These are phyloP conservation scores for Didymellaceae sp. DNA, from an alignment of 2,329 filamentous ascomycete species.

Conservation along the genomic window DNA sequence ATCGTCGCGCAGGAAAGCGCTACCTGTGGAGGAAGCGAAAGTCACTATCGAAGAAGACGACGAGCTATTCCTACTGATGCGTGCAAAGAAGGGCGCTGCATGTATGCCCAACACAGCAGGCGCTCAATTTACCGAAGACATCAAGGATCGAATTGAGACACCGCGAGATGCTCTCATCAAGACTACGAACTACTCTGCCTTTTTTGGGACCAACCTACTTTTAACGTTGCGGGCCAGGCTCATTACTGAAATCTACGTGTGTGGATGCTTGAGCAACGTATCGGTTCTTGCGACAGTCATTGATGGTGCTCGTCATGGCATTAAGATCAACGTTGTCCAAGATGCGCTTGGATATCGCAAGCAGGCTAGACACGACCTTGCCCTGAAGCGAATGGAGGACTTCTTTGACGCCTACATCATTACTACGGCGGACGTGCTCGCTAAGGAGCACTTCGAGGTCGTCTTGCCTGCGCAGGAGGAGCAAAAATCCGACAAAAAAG, in stretches of 20 bases:
- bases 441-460: slow-evolving; percentile 29
- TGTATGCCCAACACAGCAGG: slow-evolving; percentile 54
- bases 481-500: not conserved
- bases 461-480: slow-evolving; percentile 16
- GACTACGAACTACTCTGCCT: slow-evolving; percentile 89
- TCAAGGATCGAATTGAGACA: slow-evolving; percentile 58
- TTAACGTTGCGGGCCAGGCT: slow-evolving; percentile 81
- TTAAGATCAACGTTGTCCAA: slow-evolving; percentile 83
- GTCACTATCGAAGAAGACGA: slow-evolving; percentile 50
- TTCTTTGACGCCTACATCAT: slow-evolving; percentile 75
- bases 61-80: slow-evolving; percentile 54
- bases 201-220: slow-evolving; percentile 75
- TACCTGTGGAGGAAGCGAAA: slow-evolving; percentile 36
- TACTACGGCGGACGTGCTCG: slow-evolving; percentile 65
- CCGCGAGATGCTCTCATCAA: slow-evolving; percentile 61
- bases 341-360: slow-evolving; percentile 86
- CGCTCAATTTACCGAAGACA: slow-evolving; percentile 57
- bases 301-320: slow-evolving; percentile 86
- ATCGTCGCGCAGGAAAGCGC: slow-evolving; percentile 38
- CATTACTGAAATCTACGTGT: slow-evolving; percentile 87
- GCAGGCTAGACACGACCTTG: slow-evolving; percentile 70
- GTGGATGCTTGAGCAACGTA: slow-evolving; percentile 84
- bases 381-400: slow-evolving; percentile 73
- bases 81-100: slow-evolving; percentile 48
- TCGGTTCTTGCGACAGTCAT: slow-evolving; percentile 90